A percentile compares a stretch with the other conserved stretches of the same genome.
Conservation (phyloP, 2,329 filamentous ascomycete genomes). For the Chaetomium sp. region DNA sequence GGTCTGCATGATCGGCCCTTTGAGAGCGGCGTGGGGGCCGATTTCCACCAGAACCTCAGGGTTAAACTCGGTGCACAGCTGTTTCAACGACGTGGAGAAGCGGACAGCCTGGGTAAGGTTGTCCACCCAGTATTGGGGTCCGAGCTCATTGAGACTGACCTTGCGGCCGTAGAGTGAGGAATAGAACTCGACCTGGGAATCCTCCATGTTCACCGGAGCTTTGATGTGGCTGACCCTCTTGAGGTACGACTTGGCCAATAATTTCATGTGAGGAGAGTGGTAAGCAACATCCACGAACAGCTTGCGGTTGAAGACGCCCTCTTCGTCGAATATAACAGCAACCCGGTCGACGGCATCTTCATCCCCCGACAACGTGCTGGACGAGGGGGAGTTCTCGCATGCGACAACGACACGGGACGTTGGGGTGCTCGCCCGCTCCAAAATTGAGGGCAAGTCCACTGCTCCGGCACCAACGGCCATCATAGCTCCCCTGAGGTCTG, state of each 20-base stretch:
- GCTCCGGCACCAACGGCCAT: constrained; percentile 22
- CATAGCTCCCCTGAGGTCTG: constrained; percentile 26
- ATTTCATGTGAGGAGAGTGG: constrained; percentile 46
- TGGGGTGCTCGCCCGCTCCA: not conserved
- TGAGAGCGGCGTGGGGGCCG: constrained; percentile 27
- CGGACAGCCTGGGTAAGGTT: constrained; percentile 37
- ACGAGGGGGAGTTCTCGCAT: constrained; percentile 24
- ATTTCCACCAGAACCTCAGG: constrained; percentile 26
- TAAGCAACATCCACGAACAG: constrained; percentile 46
- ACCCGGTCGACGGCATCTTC: constrained; percentile 31
- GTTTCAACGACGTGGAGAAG: constrained; percentile 32
- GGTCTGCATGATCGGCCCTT: constrained; percentile 26
- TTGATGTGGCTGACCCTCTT: constrained; percentile 21
- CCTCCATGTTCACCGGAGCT: constrained; percentile 19
- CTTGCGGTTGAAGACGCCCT: constrained; percentile 40
- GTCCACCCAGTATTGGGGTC: constrained; percentile 38
- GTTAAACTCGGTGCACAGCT: constrained; percentile 25
- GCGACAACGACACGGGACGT: constrained; percentile 18
- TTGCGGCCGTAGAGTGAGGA: constrained; percentile 37
- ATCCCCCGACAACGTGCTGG: constrained; percentile 26
- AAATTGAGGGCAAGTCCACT: constrained; percentile 21
- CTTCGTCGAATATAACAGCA: constrained; percentile 40
- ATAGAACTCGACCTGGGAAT: constrained; percentile 35
- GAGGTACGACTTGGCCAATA: constrained; percentile 39
- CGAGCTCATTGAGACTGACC: constrained; percentile 32